Evolutionary conservation across 768 basidiomycete species (phyloP), one percentile per base, ranked within the genome.

Genomic region (Leccinum rimulosum): DNA sequence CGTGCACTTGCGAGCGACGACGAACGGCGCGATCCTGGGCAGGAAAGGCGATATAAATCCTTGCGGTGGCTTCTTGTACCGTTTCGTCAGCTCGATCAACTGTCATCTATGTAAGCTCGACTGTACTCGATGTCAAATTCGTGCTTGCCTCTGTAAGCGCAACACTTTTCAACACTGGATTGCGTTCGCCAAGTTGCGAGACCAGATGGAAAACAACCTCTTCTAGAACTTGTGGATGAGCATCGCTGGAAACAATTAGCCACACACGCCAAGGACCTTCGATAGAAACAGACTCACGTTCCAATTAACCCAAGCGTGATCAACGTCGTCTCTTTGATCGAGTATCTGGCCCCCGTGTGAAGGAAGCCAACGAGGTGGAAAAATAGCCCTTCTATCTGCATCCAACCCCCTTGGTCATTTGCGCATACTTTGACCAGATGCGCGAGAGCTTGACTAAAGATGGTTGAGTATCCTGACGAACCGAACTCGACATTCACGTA

Each of bases 1-100:
- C 3, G 77, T 77, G 54, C 78, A 78, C 56, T 89, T 78, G 19
- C 82, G 82, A 19, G 77, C 74, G 25, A 89, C 79, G 30, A 93
- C 77, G 60, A 84, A 85, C 1, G 85, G 82, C 1, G 87, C 84
- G 43, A 95, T 79, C 36, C 81, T 77, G 31, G 84, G 79, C 59
- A 93, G 77, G 69, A 88, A 87, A 2, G 91, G 93, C 7, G 82
- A 80, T 14, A 92, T 69, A 48, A 95, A 77, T 14, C 79, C 79
- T 67, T 91, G 91, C 0, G 85, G 80, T 0, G 77, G 73, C 68
- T 89, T 89, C 33, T 82, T 79, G 62, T 85, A 80, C 54, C 79
- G 70, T 55, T 81, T 85, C 25, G 85, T 79, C 17, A 91, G 67
- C 1, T 77, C 76, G 14, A 80, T 69, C 27, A 93, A 77, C 91